These are phyloP conservation scores for Dendryphion nanum DNA, from an alignment of 2,329 filamentous ascomycete genomes.

Conservation along the genomic window DNA sequence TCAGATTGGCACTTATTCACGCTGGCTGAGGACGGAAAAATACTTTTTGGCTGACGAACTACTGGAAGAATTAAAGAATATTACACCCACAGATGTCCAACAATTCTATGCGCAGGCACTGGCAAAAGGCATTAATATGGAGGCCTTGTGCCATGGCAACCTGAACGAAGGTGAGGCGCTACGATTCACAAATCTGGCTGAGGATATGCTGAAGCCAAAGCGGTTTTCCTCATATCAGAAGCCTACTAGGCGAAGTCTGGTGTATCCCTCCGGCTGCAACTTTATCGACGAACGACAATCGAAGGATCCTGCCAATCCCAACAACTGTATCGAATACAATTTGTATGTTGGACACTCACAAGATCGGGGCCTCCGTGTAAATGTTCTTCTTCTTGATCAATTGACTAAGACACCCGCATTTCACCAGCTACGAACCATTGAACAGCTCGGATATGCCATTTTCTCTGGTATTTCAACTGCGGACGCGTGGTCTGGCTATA, in stretches of 20 bases:
- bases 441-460: slow-evolving; percentile 95
- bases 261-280: slow-evolving; percentile 77
- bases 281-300: slow-evolving; percentile 78
- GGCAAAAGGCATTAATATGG: slow-evolving; percentile 80
- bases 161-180: slow-evolving; percentile 91
- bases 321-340: slow-evolving; percentile 53
- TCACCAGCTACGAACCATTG: slow-evolving; percentile 91
- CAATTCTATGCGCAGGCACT: slow-evolving; percentile 78
- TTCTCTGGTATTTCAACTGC: slow-evolving; percentile 74
- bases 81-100: slow-evolving; percentile 73
- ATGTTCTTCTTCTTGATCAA: slow-evolving; percentile 78
- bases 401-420: slow-evolving; percentile 92
- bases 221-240: slow-evolving; percentile 74
- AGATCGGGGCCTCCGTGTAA: slow-evolving; percentile 70
- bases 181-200: slow-evolving; percentile 78
- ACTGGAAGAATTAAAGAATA: slow-evolving; percentile 69
- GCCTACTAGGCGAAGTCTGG: slow-evolving; percentile 72
- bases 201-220: slow-evolving; percentile 72
- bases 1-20: slow-evolving; percentile 79
- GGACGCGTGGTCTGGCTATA: slow-evolving; percentile 75
- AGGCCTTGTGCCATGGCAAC: slow-evolving; percentile 87
- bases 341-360: slow-evolving; percentile 46
- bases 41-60: slow-evolving; percentile 79
- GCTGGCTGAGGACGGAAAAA: slow-evolving; percentile 75
- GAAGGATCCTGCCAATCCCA: slow-evolving; percentile 81